phyloP scores from a whole-genome alignment of 2,329 filamentous ascomycete genomes.

The Cladophialophora bantiana region DNA sequence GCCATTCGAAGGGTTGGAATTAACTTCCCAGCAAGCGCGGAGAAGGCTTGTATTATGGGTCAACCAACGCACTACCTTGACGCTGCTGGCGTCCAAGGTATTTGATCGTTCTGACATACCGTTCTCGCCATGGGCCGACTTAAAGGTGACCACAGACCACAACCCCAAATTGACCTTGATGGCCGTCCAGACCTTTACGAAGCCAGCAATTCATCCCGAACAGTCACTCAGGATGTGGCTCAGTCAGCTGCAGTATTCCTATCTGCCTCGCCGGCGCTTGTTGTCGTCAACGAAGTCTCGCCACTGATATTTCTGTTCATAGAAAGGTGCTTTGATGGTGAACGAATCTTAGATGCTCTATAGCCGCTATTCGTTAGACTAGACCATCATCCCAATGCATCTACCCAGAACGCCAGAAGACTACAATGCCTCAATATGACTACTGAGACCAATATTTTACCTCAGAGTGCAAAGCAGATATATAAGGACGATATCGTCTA shows the following conservation, averaged over 20 bases:
- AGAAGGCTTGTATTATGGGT: no score
- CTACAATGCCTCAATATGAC: no score
- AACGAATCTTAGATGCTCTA: background rate
- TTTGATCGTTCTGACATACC: background rate
- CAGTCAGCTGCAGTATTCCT: background rate
- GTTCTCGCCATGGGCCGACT: background rate
- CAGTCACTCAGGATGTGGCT: background rate
- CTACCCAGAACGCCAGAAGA: background rate
- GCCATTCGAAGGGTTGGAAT: no score
- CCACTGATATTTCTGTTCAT: background rate
- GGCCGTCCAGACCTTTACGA: background rate
- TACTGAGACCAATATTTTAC: no score
- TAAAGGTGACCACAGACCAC: background rate
- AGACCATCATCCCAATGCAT: background rate
- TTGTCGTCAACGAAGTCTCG: background rate
- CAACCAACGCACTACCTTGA: no score
- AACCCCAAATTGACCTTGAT: background rate
- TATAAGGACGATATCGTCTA: no score
- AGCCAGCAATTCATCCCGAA: background rate
- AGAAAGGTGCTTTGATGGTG: background rate
- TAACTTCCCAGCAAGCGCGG: no score
- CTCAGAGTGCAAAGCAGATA: no score
- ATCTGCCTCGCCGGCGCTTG: slow-evolving; percentile 1
- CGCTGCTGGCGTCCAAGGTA: no score
- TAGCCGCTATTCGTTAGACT: background rate